Evolutionary conservation across 257 asterid species (phyloP).

Genomic region (Fraxinus quadrangulata): DNA sequence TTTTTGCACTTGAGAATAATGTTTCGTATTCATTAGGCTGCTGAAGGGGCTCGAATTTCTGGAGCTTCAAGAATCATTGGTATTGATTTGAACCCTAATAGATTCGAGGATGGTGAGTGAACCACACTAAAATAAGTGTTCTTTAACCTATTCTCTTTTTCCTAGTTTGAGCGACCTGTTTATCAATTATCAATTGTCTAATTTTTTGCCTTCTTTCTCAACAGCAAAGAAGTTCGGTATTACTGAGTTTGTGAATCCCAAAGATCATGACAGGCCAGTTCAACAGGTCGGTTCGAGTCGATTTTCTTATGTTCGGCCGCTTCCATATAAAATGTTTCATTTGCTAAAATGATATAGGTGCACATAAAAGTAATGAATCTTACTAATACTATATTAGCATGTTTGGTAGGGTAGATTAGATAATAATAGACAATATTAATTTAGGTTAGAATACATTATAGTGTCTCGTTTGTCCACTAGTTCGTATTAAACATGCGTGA

Average conservation of each 20-base stretch:
- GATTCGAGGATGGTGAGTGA: slow-evolving; percentile 52
- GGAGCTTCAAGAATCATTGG: slow-evolving; percentile 88
- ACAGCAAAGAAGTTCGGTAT: slow-evolving; percentile 82
- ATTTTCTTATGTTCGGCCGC: not conserved
- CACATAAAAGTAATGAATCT: too few relatives aligned
- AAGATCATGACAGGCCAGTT: slow-evolving; percentile 58
- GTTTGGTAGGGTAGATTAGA: too few relatives aligned
- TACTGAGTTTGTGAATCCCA: slow-evolving; percentile 78
- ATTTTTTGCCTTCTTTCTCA: not conserved
- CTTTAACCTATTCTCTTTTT: not conserved
- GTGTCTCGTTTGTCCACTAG: too few relatives aligned
- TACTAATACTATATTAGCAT: too few relatives aligned
- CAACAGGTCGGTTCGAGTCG: slow-evolving; percentile 51
- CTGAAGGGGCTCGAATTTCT: slow-evolving; percentile 79
- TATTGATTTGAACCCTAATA: slow-evolving; percentile 51
- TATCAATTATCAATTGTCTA: not conserved
- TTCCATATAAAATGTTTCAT: not conserved
- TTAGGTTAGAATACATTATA: too few relatives aligned
- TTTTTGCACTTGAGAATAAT: not conserved
- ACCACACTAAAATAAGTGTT: not conserved
- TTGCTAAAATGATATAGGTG: too few relatives aligned
- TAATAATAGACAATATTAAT: too few relatives aligned
- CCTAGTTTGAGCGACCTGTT: not conserved
- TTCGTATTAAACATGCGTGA: too few relatives aligned
- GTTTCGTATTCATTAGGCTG: slow-evolving; percentile 46